Base-by-base conservation (phyloP, 2,329 filamentous ascomycete genomes). In the Paracamarosporium sp. region DNA sequence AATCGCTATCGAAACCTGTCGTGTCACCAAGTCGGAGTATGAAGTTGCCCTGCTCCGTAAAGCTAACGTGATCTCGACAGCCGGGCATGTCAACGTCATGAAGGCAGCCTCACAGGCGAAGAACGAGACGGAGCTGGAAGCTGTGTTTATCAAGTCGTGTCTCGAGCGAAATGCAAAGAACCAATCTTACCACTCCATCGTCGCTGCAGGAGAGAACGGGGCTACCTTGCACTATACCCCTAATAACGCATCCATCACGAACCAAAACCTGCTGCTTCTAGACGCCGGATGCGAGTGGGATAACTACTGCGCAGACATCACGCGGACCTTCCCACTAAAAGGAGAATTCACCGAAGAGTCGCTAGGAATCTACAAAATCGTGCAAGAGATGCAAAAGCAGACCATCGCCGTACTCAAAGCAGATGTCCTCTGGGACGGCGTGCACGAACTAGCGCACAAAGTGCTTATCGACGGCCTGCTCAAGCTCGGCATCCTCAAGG, bases 161-260 rank as follows among this genome's bases (percentile, higher is more conserved):
- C 86, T 95, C 58, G 85, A 88, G 50, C 83, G 89, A 59, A 91
- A 90, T 24, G 90, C 90, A 51, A 89, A 88, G 72, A 88, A 95
- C 67, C 92, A 96, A 81, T 89, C 94, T 1, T 98, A 98, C 77
- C 86, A 90, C 64, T 89, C 90, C 59, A 97, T 98, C 69, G 88
- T 95, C 17, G 94, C 92, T 0, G 86, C 86, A 31, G 94, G 94
- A 11, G 84, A 87, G 5, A 89, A 91, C 15, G 93, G 90, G 0
- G 91, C 93, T 5, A 95, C 92, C 1, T 83, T 97, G 31, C 94
- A 97, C 79, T 97, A 97, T 68, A 86, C 92, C 24, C 86, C 89
- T 33, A 77, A 77, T 36, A 67, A 73, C 35, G 63, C 66, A 11
- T 60, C 68, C 4, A 74, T 73, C 40, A 56, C 62, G 0, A 87